These are phyloP conservation scores for Obba rivulosa DNA, from an alignment of 768 basidiomycete species.

Conservation along the genomic window DNA sequence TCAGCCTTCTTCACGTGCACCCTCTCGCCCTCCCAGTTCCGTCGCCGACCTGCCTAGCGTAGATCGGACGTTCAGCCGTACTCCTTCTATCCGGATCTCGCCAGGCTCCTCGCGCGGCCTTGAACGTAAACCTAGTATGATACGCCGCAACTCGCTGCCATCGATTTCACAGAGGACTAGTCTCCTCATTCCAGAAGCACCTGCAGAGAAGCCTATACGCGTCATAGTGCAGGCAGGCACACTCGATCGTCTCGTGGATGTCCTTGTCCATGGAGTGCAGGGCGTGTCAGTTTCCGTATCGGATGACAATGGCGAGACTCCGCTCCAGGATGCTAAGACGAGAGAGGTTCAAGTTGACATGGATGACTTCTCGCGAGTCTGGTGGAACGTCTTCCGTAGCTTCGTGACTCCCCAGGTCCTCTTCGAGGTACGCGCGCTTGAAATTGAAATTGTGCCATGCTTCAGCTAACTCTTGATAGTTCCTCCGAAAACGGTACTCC, in stretches of 20 bases:
- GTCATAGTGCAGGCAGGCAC: constrained; percentile 79
- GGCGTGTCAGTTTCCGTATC: constrained; percentile 76
- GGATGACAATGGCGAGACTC: constrained; percentile 85
- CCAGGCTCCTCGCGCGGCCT: constrained; percentile 55
- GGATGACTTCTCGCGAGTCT: constrained; percentile 65
- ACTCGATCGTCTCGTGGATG: constrained; percentile 64
- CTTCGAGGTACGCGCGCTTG: constrained; percentile 59
- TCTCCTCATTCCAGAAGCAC: constrained; percentile 54
- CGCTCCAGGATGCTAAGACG: constrained; percentile 67
- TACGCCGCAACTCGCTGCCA: constrained; percentile 75
- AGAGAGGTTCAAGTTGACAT: constrained; percentile 70
- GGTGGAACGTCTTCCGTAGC: constrained; percentile 82
- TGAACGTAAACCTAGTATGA: constrained; percentile 73
- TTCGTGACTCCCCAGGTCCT: constrained; percentile 78
- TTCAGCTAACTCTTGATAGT: constrained; percentile 32
- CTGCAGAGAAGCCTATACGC: constrained; percentile 66
- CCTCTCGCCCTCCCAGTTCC: constrained; percentile 70
- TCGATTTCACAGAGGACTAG: constrained; percentile 60
- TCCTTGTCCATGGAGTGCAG: constrained; percentile 72
- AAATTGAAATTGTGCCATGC: too few species aligned
- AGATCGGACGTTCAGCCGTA: constrained; percentile 45
- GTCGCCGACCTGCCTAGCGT: constrained; percentile 35
- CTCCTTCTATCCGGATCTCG: constrained; percentile 76
- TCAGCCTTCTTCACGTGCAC: constrained; percentile 42
- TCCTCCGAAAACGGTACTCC: constrained; percentile 71